Evolutionary conservation across 2,329 filamentous ascomycete species (phyloP).

Genomic region (Colletotrichum kahawae): DNA sequence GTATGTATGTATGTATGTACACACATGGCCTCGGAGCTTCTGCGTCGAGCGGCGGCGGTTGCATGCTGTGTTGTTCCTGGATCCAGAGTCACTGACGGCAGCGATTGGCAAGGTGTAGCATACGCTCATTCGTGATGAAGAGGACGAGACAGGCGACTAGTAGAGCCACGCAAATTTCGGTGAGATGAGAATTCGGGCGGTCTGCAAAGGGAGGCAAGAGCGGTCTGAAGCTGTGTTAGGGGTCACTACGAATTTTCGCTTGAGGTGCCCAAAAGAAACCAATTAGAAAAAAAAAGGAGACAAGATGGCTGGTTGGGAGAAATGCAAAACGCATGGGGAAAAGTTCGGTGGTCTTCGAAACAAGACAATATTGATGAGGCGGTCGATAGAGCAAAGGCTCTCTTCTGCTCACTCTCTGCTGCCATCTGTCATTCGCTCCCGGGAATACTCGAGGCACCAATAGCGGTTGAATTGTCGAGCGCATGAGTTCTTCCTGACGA

Average conservation of each 20-base stretch:
- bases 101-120: neutral
- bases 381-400: neutral
- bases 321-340: neutral
- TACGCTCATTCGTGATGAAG: neutral
- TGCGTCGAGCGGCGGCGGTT: neutral
- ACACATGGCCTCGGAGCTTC: neutral
- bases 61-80: neutral
- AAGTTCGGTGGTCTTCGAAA: neutral
- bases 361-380: constrained; percentile 8
- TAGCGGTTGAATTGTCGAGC: neutral
- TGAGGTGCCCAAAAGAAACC: neutral
- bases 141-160: neutral
- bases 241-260: neutral
- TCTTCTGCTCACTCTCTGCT: neutral
- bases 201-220: neutral
- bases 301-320: neutral
- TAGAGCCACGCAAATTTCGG: neutral
- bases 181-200: neutral
- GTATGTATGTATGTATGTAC: neutral
- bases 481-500: neutral
- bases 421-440: neutral
- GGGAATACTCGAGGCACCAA: neutral
- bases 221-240: neutral
- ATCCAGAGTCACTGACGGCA: constrained; percentile 14
- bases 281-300: neutral